phyloP scores from a whole-genome alignment of 306 rosid species.

The Corylus avellana region DNA sequence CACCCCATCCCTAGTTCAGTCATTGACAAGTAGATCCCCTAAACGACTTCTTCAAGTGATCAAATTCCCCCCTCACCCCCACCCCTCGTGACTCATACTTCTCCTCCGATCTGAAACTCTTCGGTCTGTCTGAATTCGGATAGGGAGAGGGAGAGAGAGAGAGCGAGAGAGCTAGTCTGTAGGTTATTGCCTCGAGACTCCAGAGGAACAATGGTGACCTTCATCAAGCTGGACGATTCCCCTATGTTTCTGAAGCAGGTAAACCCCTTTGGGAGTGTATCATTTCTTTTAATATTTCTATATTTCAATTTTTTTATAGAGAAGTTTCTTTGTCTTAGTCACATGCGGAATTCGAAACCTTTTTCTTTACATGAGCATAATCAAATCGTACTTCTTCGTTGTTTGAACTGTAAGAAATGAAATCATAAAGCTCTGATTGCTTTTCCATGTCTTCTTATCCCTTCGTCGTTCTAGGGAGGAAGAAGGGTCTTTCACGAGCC shows the following conservation, averaged over 20 bases:
- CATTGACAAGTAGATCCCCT: background rate
- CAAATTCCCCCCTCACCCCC: background rate
- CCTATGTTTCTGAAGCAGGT: constrained; percentile 99
- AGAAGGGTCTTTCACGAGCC: too few species aligned
- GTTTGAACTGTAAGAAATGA: background rate
- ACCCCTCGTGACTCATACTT: background rate
- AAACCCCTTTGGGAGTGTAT: background rate
- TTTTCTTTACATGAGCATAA: background rate
- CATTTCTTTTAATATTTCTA: background rate
- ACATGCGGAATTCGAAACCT: background rate
- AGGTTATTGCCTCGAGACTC: background rate
- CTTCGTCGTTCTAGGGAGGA: too few species aligned
- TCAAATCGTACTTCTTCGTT: background rate
- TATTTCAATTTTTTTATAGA: background rate
- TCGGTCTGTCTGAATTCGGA: background rate
- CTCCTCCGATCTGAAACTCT: background rate
- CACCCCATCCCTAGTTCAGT: too few species aligned
- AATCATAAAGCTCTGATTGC: too few species aligned
- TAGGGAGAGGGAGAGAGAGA: background rate
- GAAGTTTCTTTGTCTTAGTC: background rate
- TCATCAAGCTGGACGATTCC: constrained; percentile 90
- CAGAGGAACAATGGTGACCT: constrained; percentile 62
- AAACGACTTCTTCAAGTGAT: background rate
- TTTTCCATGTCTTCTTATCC: too few species aligned
- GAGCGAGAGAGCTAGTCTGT: background rate